Evolutionary conservation across 306 rosid genomes (phyloP).

Genomic region (Sphenostylis stenocarpa): DNA sequence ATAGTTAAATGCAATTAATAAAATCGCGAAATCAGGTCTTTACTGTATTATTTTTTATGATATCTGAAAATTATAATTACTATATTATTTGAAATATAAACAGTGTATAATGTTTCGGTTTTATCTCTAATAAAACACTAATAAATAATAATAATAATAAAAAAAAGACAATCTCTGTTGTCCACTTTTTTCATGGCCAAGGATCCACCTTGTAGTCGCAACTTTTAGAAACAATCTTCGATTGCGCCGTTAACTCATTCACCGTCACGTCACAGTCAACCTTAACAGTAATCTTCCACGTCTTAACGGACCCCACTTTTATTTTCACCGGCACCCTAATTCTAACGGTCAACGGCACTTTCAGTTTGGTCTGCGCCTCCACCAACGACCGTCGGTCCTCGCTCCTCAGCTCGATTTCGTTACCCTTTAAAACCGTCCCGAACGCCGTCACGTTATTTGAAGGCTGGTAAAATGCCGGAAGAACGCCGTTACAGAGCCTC

Average conservation of each 20-base stretch:
- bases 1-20: no score
- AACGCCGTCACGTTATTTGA: conserved; percentile 60
- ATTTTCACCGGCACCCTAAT: conserved; percentile 57
- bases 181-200: conserved; percentile 30
- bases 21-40: no score
- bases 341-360: conserved; percentile 51
- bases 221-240: conserved; percentile 48
- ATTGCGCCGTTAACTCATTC: conserved; percentile 47
- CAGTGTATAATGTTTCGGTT: not conserved
- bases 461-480: conserved; percentile 74
- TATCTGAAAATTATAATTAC: no score
- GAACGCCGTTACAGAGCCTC: conserved; percentile 48
- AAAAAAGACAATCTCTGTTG: not conserved
- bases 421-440: conserved; percentile 48
- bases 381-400: conserved; percentile 29
- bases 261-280: conserved; percentile 58
- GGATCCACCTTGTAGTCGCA: conserved; percentile 48
- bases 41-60: no score
- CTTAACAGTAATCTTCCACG: conserved; percentile 67
- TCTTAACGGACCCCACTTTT: conserved; percentile 54
- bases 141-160: no score
- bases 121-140: not conserved
- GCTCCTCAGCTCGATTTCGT: conserved; percentile 37
- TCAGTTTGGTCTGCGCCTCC: conserved; percentile 39
- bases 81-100: not conserved